Percentiles rank a stretch among this genome's conserved stretches.
These are phyloP conservation scores for Phytophthora pini DNA, from an alignment of 352 stramenopile species.

Conservation along the genomic window DNA sequence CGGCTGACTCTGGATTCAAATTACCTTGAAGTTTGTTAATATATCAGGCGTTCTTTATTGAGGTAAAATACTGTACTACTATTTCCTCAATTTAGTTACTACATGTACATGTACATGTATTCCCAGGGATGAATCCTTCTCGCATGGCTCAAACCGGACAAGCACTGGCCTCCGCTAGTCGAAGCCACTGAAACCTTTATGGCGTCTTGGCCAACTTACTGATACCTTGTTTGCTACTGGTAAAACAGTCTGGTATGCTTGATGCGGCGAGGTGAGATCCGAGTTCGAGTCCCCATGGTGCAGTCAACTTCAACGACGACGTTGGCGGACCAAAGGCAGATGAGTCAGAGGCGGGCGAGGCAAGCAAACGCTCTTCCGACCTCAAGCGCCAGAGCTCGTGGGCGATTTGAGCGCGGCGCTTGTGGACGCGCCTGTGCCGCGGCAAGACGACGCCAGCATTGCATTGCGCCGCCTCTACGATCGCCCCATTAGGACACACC, in stretches of 20 bases:
- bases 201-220: too few species aligned
- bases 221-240: too few species aligned
- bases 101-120: too few species aligned
- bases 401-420: slow-evolving; percentile 21
- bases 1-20: too few species aligned
- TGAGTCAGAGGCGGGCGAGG: slow-evolving; percentile 4
- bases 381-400: slow-evolving; percentile 17
- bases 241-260: too few species aligned
- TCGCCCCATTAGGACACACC: slow-evolving; percentile 26
- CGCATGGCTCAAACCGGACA: too few species aligned
- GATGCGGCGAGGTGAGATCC: too few species aligned
- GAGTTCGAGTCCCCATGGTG: neutral
- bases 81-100: too few species aligned
- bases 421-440: neutral
- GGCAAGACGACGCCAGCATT: slow-evolving; percentile 9
- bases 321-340: slow-evolving; percentile 12
- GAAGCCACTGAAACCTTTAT: neutral
- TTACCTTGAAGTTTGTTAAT: too few species aligned
- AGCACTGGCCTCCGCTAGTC: neutral
- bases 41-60: too few species aligned
- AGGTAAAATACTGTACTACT: too few species aligned
- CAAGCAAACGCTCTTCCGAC: slow-evolving; percentile 14
- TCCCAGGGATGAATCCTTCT: too few species aligned
- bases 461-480: slow-evolving; percentile 23
- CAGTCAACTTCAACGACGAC: neutral